Base-by-base conservation (phyloP, 768 basidiomycete species). In the Mrakia hoshinonis region DNA sequence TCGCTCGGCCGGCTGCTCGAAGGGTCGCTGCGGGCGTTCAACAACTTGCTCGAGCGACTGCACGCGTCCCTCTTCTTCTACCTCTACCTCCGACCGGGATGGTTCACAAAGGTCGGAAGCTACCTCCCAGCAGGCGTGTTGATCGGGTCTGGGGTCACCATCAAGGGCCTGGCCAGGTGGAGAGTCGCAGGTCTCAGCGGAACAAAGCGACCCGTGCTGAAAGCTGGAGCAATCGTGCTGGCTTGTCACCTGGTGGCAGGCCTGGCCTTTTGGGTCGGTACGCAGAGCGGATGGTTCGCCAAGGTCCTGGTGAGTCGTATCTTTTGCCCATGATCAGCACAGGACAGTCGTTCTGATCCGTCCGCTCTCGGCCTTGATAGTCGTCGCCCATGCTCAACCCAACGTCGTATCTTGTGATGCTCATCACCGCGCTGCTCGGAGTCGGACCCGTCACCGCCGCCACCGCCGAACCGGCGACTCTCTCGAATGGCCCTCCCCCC, bases 51-150 rank as follows among this genome's bases (percentile, higher is more conserved):
- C 24, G 96, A 99, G 77, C 87, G 96, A 20, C 85, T 98, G 26
- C 96, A 99, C 78, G 94, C 94, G 1, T 98, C 95, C 0, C 94
- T 95, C 81, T 97, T 98, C 82, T 93, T 98, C 81, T 98, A 94
- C 81, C 83, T 98, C 73, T 81, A 92, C 72, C 84, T 88, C 18
- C 80, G 81, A 48, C 83, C 86, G 1, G 82, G 80, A 6, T 84
- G 83, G 1, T 96, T 95, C 81, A 84, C 92, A 75, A 90, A 94
- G 77, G 92, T 98, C 36, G 94, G 93, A 2, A 85, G 83, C 75
- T 99, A 91, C 79, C 83, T 99, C 9, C 94, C 95, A 0, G 91
- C 90, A 68, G 90, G 86, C 0, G 84, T 98, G 47, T 78, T 97
- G 3, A 84, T 96, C 68, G 90, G 91, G 47, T 84, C 90, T 15